phyloP scores from a whole-genome alignment of 192 early-diverging fungal species.

The Irineochytrium annulatum region DNA sequence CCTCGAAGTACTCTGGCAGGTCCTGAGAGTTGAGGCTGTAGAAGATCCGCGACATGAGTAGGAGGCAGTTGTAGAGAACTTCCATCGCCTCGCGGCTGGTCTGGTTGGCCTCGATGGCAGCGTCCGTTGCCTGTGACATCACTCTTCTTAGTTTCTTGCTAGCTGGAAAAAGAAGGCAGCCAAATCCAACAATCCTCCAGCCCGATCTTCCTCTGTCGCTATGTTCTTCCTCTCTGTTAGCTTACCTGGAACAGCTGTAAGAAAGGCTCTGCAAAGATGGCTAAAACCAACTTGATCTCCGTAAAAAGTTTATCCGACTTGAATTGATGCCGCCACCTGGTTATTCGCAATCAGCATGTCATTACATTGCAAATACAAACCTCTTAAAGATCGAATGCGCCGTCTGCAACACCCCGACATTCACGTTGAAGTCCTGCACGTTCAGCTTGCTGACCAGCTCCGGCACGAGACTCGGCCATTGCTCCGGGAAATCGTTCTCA shows the following conservation, averaged over 20 bases:
- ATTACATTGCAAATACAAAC: slow-evolving; percentile 21
- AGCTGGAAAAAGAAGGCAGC: too few species aligned
- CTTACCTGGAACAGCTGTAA: slow-evolving; percentile 75
- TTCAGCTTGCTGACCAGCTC: slow-evolving; percentile 69
- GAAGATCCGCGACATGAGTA: slow-evolving; percentile 83
- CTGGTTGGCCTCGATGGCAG: slow-evolving; percentile 65
- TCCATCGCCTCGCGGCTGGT: slow-evolving; percentile 61
- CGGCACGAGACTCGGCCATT: slow-evolving; percentile 78
- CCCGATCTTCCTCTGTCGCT: too few species aligned
- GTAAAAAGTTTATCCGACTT: slow-evolving; percentile 73
- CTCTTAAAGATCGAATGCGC: slow-evolving; percentile 93
- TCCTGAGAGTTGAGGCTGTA: slow-evolving; percentile 96
- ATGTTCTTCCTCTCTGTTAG: too few species aligned
- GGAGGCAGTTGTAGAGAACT: slow-evolving; percentile 69
- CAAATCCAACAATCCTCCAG: too few species aligned
- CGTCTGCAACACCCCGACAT: slow-evolving; percentile 89
- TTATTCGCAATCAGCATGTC: background rate
- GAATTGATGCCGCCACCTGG: slow-evolving; percentile 82
- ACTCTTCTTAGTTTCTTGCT: too few species aligned
- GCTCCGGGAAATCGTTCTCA: slow-evolving; percentile 84
- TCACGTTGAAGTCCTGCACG: slow-evolving; percentile 68
- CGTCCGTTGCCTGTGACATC: slow-evolving; percentile 63
- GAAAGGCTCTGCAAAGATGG: slow-evolving; percentile 78
- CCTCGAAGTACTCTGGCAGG: slow-evolving; percentile 94
- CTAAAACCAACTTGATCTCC: slow-evolving; percentile 90